Evolutionary conservation across 176 grass and related monocot species (phyloP), one percentile per base, ranked within the genome.

Genomic region (Hordeum vulgare): DNA sequence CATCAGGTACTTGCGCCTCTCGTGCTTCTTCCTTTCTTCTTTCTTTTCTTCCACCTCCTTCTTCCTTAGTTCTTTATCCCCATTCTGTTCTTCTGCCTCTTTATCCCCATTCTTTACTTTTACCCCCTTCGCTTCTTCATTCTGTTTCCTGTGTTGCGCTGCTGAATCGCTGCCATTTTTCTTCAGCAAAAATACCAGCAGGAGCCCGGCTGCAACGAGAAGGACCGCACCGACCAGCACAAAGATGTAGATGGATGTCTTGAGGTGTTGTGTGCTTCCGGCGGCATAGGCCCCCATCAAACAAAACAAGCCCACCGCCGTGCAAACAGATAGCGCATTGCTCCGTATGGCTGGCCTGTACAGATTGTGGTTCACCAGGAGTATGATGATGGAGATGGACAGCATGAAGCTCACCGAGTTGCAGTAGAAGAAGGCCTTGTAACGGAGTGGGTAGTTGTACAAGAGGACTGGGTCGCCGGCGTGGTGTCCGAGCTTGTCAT

Each of bases 391-490:
- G 18, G 87, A 66, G 1, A 89, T 25, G 0, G 90, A 89, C 9
- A 80, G 14, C 75, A 92, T 81, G 74, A 92, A 92, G 64, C 86
- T 89, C 15, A 85, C n/a, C 0, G 83, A 87, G 0, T 92, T 92
- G 79, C 86, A 92, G 27, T 92, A 92, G 71, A 92, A 92, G 86
- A 89, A 92, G 24, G 74, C 74, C 3, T 17, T 25, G 57, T 89
- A 92, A 1, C 74, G 86, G 0, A 0, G 4, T 1, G 35, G 70
- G 24, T 83, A 79, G 74, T 71, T 53, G 47, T 18, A 18, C 0
- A 61, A 53, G 58, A 92, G 90, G 18, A 89, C 71, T 4, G 90
- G 79, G 51, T 36, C 66, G 8, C 90, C 90, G 0, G 83, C 64
- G 0, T 9, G 73, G 27, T 83, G 34, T 6, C 9, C 37, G 10